These are phyloP conservation scores for Beauveria rudraprayagi DNA, from an alignment of 2,329 filamentous ascomycete genomes.

Conservation along the genomic window DNA sequence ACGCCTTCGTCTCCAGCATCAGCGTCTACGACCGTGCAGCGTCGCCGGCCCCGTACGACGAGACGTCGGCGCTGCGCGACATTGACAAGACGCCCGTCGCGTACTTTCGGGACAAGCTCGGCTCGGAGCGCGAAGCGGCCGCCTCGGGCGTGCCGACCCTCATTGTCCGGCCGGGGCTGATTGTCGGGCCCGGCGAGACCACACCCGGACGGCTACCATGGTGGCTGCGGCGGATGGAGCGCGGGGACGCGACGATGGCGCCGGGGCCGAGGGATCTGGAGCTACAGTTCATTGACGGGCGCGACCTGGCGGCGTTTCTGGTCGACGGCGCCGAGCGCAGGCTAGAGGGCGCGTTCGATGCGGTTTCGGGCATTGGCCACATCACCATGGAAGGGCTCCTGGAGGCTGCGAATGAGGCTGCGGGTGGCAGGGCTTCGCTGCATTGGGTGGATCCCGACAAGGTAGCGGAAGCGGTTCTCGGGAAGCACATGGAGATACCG, in stretches of 20 bases:
- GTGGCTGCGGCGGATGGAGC: constrained; percentile 11
- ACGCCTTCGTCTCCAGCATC: constrained; percentile 15
- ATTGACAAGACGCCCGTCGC: background rate
- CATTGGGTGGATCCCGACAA: constrained; percentile 10
- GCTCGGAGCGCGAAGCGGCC: background rate
- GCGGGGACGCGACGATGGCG: constrained; percentile 10
- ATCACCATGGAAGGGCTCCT: constrained; percentile 5
- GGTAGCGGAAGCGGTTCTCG: background rate
- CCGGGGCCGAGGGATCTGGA: constrained; percentile 9
- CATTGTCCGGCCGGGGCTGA: constrained; percentile 9
- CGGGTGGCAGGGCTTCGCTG: constrained; percentile 2
- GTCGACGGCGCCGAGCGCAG: constrained; percentile 11
- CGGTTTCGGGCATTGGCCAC: background rate
- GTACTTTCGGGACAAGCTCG: constrained; percentile 11
- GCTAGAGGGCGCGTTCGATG: constrained; percentile 4
- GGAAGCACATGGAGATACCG: constrained; percentile 8
- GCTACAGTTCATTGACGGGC: constrained; percentile 13
- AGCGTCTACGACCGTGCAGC: constrained; percentile 11
- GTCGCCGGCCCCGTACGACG: constrained; percentile 3
- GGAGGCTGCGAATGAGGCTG: background rate
- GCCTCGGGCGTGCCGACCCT: constrained; percentile 5
- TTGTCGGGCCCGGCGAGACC: constrained; percentile 10
- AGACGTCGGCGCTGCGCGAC: constrained; percentile 12
- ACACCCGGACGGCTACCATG: constrained; percentile 6
- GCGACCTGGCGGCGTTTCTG: constrained; percentile 12